Evolutionary conservation across 768 basidiomycete genomes (phyloP), one percentile per base, ranked within the genome.

Genomic region (Mycena sanguinolenta): DNA sequence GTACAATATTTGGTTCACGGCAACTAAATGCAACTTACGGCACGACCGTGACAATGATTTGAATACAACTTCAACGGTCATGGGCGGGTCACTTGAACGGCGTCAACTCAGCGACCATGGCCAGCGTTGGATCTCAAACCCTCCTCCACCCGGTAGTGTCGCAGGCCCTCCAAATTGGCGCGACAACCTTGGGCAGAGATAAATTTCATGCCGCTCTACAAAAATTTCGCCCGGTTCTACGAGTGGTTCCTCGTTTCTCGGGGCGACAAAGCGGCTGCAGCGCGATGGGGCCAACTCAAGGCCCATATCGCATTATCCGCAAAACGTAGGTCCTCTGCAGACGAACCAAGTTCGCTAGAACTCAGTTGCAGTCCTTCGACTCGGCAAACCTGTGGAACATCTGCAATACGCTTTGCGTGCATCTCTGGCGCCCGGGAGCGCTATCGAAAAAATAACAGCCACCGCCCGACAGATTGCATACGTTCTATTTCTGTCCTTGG

Each of bases 131-230:
- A n/a, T 89, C 92, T 23, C 94, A 96, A 76, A 77, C 97, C 71
- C 86, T 98, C 67, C 87, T 98, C 52, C 96, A 98, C 75, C 97
- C 97, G 9, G 83, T 87, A 1, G 85, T 95, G 34, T 92, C 92
- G 44, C 89, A 92, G 71, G 81, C 88, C 27, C 83, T 98, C 78
- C 94, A 92, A 77, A 90, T 93, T 58, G 88, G 91, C 55, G 86
- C 87, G 23, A 96, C 95, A 0, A 98, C 95, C 17, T 77, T 93
- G 36, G 97, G 96, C 16, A 86, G 96, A 54, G 97, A 98, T 85
- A 98, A 99, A 91, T 95, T 90, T 74, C 99, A 98, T 82, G 91
- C 97, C 73, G 89, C 94, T 25, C 79, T 96, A 62, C 98, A 99
- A 84, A n/a, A 98, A 96, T 82, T 91, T 95, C 74, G 87, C 97